Conservation (phyloP, 257 asterid species). For the Gentiana macrophylla region DNA sequence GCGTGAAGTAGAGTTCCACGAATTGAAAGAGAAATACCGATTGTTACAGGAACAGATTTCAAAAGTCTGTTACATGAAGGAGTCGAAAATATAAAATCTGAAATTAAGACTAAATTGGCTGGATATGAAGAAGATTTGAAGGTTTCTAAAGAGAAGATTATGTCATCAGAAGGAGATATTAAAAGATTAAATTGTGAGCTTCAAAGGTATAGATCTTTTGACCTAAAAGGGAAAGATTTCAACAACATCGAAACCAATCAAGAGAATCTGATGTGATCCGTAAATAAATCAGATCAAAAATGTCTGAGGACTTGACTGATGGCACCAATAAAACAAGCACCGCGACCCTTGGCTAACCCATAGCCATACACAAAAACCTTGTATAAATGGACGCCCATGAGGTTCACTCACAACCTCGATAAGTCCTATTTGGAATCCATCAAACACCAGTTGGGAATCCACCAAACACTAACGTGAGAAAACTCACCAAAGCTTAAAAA, state of each 20-base stretch:
- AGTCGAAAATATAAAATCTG: conserved; percentile 20
- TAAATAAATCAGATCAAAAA: no score
- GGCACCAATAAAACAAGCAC: no score
- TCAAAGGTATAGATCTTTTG: conserved; percentile 31
- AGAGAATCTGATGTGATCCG: conserved; percentile 10
- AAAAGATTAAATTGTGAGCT: conserved; percentile 44
- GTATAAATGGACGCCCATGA: no score
- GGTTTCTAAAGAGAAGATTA: conserved; percentile 38
- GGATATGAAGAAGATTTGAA: conserved; percentile 56
- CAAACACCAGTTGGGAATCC: no score
- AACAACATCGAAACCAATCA: no score
- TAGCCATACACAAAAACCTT: no score
- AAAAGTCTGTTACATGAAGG: conserved; percentile 16
- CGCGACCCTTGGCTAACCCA: no score
- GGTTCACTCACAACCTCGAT: no score
- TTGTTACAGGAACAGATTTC: conserved; percentile 22
- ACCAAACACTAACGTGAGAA: no score
- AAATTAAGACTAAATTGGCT: conserved; percentile 23
- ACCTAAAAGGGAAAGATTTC: background rate
- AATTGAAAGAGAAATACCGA: conserved; percentile 46
- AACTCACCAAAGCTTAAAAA: no score
- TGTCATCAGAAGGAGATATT: conserved; percentile 49
- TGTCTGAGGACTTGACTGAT: no score
- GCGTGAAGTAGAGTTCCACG: conserved; percentile 56
- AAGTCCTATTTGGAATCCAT: no score